Conservation (phyloP, 371 early-diverging fungal genomes). For the Saksenaea oblongispora region DNA sequence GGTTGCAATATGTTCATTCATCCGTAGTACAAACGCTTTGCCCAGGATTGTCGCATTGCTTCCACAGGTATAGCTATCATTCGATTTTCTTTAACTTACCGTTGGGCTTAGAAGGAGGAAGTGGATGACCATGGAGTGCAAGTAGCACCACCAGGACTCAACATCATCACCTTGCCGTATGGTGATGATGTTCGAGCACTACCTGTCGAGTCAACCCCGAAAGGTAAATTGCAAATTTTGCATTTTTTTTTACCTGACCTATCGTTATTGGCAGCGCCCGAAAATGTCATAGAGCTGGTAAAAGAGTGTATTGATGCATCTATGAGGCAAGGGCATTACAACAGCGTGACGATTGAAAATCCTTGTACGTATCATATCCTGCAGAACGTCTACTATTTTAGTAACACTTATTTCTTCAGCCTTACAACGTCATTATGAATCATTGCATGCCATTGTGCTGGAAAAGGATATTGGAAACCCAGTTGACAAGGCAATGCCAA, state of each 20-base stretch:
- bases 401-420: slow-evolving; percentile 26
- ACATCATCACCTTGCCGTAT: slow-evolving; percentile 66
- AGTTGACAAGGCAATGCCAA: slow-evolving; percentile 23
- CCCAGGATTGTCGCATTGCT: slow-evolving; percentile 64
- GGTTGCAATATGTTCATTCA: slow-evolving; percentile 63
- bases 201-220: slow-evolving; percentile 34
- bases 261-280: not conserved
- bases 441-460: slow-evolving; percentile 62
- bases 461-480: slow-evolving; percentile 22
- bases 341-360: slow-evolving; percentile 56
- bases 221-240: slow-evolving; percentile 13
- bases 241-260: not conserved
- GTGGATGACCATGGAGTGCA: slow-evolving; percentile 36
- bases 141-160: slow-evolving; percentile 59
- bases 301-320: slow-evolving; percentile 40
- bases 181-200: slow-evolving; percentile 65
- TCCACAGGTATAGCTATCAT: slow-evolving; percentile 54
- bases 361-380: slow-evolving; percentile 52
- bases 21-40: slow-evolving; percentile 48
- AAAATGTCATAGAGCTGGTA: slow-evolving; percentile 24
- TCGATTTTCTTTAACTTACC: not conserved
- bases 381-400: not conserved
- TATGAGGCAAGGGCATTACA: slow-evolving; percentile 48
- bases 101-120: slow-evolving; percentile 21
- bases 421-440: slow-evolving; percentile 63